Conservation (phyloP, 208 protist species). For the Blastocrithidia nonstop region DNA sequence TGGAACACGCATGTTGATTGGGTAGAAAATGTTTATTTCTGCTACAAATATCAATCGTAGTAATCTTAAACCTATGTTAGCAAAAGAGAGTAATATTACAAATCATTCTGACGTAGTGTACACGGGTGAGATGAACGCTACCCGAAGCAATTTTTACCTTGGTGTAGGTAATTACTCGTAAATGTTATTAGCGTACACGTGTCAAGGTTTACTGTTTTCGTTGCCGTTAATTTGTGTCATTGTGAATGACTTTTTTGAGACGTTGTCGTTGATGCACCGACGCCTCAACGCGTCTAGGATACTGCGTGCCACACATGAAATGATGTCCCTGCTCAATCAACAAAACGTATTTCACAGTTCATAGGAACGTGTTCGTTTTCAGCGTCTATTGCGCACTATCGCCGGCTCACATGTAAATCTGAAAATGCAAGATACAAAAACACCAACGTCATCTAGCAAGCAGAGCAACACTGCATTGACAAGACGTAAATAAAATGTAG, state of each 20-base stretch:
- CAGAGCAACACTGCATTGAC: neutral
- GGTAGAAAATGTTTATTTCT: too few species aligned
- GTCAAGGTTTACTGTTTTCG: constrained; percentile 23
- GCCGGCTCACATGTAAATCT: constrained; percentile 3
- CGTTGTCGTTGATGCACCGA: constrained; percentile 9
- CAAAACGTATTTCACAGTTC: neutral
- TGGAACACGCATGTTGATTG: too few species aligned
- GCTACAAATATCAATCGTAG: too few species aligned
- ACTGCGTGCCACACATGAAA: constrained; percentile 5
- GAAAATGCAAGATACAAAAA: neutral
- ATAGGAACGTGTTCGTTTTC: neutral
- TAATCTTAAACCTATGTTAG: too few species aligned
- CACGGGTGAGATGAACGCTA: too few species aligned
- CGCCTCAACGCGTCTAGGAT: constrained; percentile 7
- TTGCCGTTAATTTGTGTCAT: constrained; percentile 36
- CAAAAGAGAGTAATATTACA: too few species aligned
- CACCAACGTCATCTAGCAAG: neutral
- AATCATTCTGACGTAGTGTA: too few species aligned
- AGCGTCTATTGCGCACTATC: constrained; percentile 5
- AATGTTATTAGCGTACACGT: constrained; percentile 16
- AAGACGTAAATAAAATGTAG: neutral
- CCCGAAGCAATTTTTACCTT: neutral
- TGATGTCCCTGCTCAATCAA: constrained; percentile 9
- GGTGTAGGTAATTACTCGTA: neutral
- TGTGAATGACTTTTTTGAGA: constrained; percentile 26